These are phyloP conservation scores for Cryoendolithus antarcticus DNA, from an alignment of 2,329 filamentous ascomycete species.

Conservation along the genomic window DNA sequence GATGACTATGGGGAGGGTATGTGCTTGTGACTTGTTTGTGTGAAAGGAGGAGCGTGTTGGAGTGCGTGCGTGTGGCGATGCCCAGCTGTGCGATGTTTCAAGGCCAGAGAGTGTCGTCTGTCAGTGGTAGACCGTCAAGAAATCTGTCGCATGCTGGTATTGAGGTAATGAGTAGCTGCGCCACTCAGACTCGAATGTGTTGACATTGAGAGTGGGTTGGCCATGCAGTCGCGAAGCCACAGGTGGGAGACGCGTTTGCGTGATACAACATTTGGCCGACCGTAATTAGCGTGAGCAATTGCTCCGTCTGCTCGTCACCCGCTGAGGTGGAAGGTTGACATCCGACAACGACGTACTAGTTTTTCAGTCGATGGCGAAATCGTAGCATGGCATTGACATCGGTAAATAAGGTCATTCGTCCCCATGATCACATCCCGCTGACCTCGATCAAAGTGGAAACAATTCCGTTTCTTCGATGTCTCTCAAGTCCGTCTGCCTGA, in stretches of 20 bases:
- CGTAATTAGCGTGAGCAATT: no score
- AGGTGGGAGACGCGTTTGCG: no score
- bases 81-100: conserved; percentile 2
- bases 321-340: no score
- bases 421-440: no score
- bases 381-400: conserved; percentile 22
- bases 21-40: conserved; percentile 39
- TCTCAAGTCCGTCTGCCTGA: conserved; percentile 68
- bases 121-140: no score
- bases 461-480: conserved; percentile 98
- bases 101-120: not conserved
- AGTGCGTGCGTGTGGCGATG: conserved; percentile 1
- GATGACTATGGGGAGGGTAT: conserved; percentile 69
- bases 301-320: no score
- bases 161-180: conserved; percentile 1
- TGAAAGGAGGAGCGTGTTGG: conserved; percentile 2
- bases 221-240: no score
- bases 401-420: conserved; percentile 8
- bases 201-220: not conserved
- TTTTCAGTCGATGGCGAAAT: conserved; percentile 15
- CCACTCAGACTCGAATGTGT: not conserved
- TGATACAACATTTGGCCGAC: no score
- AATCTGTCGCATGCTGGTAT: not conserved
- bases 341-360: no score
- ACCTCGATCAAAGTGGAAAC: conserved; percentile 67